Conservation (phyloP, 2,329 filamentous ascomycete genomes). For the Cyclaneusma minus region DNA sequence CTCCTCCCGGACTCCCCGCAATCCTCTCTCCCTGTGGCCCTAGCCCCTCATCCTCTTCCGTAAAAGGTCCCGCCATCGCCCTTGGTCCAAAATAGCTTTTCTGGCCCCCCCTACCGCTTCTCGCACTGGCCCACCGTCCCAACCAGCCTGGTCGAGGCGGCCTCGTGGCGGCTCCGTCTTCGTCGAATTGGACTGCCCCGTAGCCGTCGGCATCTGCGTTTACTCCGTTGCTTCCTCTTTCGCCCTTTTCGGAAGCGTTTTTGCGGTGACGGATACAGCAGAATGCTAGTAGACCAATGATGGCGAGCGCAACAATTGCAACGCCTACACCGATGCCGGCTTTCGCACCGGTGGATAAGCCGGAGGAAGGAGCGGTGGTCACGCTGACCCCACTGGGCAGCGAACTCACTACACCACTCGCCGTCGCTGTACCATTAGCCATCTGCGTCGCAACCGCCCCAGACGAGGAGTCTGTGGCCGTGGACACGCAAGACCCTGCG, state of each 20-base stretch:
- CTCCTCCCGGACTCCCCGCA: too few relatives aligned
- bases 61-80: slow-evolving; percentile 30
- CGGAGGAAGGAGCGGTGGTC: slow-evolving; percentile 3
- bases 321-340: slow-evolving; percentile 41
- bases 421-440: slow-evolving; percentile 33
- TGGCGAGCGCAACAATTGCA: slow-evolving; percentile 24
- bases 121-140: too few relatives aligned
- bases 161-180: slow-evolving; percentile 5
- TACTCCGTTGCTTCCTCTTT: neutral
- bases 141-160: slow-evolving; percentile 3
- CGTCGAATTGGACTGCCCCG: neutral
- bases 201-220: neutral
- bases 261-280: slow-evolving; percentile 25
- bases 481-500: slow-evolving; percentile 25
- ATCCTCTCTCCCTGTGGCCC: slow-evolving; percentile 4
- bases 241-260: neutral
- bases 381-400: slow-evolving; percentile 8
- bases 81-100: slow-evolving; percentile 18
- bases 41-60: slow-evolving; percentile 16
- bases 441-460: slow-evolving; percentile 27
- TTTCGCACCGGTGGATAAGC: slow-evolving; percentile 32
- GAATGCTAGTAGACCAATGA: slow-evolving; percentile 32
- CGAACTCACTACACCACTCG: slow-evolving; percentile 25
- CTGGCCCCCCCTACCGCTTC: neutral
- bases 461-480: slow-evolving; percentile 14